Conservation (phyloP, 352 stramenopile genomes). For the Pythium folliculosum region DNA sequence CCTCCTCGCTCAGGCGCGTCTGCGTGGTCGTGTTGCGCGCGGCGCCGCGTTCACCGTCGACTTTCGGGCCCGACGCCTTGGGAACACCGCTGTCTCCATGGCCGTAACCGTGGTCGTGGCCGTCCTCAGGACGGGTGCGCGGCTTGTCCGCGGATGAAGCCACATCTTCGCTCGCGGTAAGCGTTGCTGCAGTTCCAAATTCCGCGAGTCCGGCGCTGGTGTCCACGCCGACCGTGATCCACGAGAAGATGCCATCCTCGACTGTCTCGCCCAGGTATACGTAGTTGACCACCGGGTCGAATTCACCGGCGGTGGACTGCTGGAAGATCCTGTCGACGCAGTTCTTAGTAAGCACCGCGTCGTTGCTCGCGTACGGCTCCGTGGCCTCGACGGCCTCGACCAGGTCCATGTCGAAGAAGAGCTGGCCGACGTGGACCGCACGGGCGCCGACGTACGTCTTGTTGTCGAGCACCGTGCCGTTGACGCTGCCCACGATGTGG, state of each 20-base stretch:
- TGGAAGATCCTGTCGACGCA: slow-evolving; percentile 29
- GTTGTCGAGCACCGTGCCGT: slow-evolving; percentile 16
- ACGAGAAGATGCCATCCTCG: slow-evolving; percentile 21
- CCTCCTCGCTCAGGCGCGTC: neutral
- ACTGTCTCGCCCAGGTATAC: slow-evolving; percentile 35
- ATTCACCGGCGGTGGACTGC: slow-evolving; percentile 29
- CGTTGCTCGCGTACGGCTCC: no score
- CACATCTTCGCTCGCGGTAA: slow-evolving; percentile 11
- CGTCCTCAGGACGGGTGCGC: neutral
- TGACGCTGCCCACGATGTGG: slow-evolving; percentile 21
- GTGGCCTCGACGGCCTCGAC: slow-evolving; percentile 14
- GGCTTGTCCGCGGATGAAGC: neutral
- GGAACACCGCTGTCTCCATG: neutral
- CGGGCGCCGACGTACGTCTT: slow-evolving; percentile 16
- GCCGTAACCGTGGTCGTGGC: neutral
- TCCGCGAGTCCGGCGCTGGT: slow-evolving; percentile 12
- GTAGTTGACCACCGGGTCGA: slow-evolving; percentile 42
- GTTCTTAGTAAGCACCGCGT: slow-evolving; percentile 22
- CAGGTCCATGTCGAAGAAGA: slow-evolving; percentile 27
- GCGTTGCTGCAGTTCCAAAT: slow-evolving; percentile 29
- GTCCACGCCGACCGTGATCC: slow-evolving; percentile 32
- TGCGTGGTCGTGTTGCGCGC: neutral
- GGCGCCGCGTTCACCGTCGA: neutral
- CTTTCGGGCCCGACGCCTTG: neutral
- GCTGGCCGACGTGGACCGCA: slow-evolving; percentile 17